Base-by-base conservation (phyloP, 1,139 yeast genomes). In the Saccharomyces hybrid region DNA sequence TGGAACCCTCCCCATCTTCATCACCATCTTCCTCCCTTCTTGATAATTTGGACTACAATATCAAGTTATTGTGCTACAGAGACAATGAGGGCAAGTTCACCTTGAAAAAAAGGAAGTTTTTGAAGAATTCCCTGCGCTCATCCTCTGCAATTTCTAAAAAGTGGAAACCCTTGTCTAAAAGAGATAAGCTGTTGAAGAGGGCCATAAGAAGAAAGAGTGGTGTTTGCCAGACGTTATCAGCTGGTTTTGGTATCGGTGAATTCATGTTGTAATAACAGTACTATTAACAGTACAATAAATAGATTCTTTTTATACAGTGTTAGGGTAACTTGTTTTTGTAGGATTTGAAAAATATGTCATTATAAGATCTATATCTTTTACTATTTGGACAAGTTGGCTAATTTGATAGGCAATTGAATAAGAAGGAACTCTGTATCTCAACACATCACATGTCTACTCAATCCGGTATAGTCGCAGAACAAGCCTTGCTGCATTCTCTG, bases 381-480 rank as follows among this genome's bases (percentile, higher is more conserved):
- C 11, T 13, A 14, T 3, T 25, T 27, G 13, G 7, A 20, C 23
- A 16, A 26, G 7, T 25, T 8, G 14, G 11, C 11, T 14, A 13
- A 13, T 47, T 29, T 9, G n/a, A 4, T 11, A 11, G 41, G 23
- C 26, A 8, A 29, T 16, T n/a, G n/a, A n/a, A 34, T 46, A 41
- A 13, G 28, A 42, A 49, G 20, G 42, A 27, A 23, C 46, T 9
- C 9, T 13, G 2, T 31, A 48, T 2, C 11, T n/a, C 14, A 31
- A 31, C 26, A 20, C 20, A 8, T 7, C 68, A 5, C 27, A 83
- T 85, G 91, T 83, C 91, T 0, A 80, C 82, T 46, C 86, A 83
- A 69, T 84, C 90, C 11, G 91, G 91, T 55, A 85, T 85, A 51
- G 68, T 76, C 1, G 81, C 85, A 16, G 75, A 80, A 38, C 69